Evolutionary conservation across 768 basidiomycete genomes (phyloP).

Genomic region (Russula earlei): DNA sequence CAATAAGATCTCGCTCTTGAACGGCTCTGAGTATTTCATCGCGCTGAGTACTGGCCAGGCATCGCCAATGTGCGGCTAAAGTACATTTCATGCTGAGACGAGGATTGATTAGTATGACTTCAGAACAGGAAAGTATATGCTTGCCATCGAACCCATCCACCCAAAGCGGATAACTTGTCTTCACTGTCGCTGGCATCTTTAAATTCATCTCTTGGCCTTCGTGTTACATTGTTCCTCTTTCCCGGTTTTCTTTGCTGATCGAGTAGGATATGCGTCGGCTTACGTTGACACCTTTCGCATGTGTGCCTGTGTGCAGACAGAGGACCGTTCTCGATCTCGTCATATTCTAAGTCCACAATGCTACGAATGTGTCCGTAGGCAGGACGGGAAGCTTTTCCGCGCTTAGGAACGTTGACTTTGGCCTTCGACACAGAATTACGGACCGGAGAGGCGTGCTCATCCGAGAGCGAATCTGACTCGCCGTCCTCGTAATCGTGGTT

Average conservation of each 20-base stretch:
- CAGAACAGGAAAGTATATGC: constrained; percentile 19
- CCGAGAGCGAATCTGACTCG: background rate
- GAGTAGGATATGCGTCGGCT: constrained; percentile 49
- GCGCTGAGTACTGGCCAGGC: constrained; percentile 53
- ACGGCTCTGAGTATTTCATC: constrained; percentile 67
- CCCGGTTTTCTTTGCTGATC: constrained; percentile 26
- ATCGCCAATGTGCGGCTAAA: constrained; percentile 68
- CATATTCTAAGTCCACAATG: constrained; percentile 33
- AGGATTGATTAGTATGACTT: constrained; percentile 12
- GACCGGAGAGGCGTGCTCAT: constrained; percentile 25
- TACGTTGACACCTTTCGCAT: constrained; percentile 64
- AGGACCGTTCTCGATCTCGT: constrained; percentile 46
- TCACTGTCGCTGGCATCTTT: constrained; percentile 49
- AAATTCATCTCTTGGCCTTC: constrained; percentile 39
- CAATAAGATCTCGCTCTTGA: constrained; percentile 39
- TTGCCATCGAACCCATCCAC: constrained; percentile 83
- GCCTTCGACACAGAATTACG: constrained; percentile 28
- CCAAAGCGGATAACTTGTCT: constrained; percentile 40
- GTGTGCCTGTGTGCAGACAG: constrained; percentile 50
- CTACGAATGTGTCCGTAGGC: constrained; percentile 41
- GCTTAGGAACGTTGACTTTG: constrained; percentile 25
- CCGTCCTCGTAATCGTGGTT: constrained; percentile 26
- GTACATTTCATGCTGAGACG: constrained; percentile 61
- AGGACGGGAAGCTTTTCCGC: constrained; percentile 33
- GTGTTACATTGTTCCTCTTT: constrained; percentile 30